Percentiles rank a stretch among this genome's conserved stretches.
Conservation (phyloP, 805 yeast species). For the Osmozyma mogii region DNA sequence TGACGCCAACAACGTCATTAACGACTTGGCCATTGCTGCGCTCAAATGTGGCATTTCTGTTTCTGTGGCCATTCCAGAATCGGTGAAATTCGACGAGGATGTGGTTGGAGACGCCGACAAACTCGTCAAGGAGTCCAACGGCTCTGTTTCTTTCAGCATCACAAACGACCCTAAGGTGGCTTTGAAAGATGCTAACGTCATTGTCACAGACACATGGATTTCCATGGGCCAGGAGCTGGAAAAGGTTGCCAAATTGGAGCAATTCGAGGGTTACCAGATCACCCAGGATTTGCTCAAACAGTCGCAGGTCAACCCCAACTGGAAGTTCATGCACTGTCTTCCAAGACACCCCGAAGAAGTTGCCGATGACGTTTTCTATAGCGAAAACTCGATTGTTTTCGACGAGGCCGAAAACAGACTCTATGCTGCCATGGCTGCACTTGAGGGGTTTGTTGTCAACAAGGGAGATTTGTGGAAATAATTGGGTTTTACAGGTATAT, state of each 20-base stretch:
- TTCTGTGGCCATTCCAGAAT: conserved; percentile 76
- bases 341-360: conserved; percentile 97
- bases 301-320: conserved; percentile 53
- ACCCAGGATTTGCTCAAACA: conserved; percentile 51
- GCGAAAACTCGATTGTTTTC: conserved; percentile 74
- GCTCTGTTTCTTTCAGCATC: conserved; percentile 36
- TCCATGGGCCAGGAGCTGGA: conserved; percentile 97
- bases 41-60: conserved; percentile 78
- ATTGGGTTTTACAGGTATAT: no score
- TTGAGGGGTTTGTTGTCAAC: conserved; percentile 82
- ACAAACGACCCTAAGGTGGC: conserved; percentile 74
- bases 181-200: conserved; percentile 62
- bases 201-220: conserved; percentile 95
- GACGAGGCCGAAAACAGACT: conserved; percentile 94
- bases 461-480: conserved; percentile 8
- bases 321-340: conserved; percentile 96
- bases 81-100: conserved; percentile 50
- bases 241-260: conserved; percentile 59
- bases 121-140: conserved; percentile 39
- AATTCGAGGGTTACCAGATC: conserved; percentile 84
- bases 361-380: conserved; percentile 84
- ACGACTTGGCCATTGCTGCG: conserved; percentile 86
- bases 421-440: conserved; percentile 91
- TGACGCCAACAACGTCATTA: conserved; percentile 91
- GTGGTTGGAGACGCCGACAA: conserved; percentile 46